Evolutionary conservation across 345 rosid species (phyloP), one percentile per base, ranked within the genome.

Genomic region (Arabidopsis arenosa): DNA sequence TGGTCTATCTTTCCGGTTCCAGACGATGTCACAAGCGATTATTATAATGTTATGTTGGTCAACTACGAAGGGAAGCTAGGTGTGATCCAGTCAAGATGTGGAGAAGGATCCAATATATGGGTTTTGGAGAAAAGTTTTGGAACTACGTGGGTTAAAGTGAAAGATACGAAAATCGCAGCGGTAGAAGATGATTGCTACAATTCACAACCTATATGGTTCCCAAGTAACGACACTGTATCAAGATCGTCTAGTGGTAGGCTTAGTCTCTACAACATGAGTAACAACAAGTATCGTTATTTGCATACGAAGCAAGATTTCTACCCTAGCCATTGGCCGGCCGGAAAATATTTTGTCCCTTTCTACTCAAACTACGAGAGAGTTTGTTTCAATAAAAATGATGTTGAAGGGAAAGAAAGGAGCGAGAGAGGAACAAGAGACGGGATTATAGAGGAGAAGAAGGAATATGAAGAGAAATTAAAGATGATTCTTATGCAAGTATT

Each of bases 1-100:
- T 75, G 73, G 79, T 67, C 73, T 39, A 6, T 5, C 33, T 58
- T 75, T 6, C 73, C 59, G 0, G 33, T 58, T 40, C 67, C 68
- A 0, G 13, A 48, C 6, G 36, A 40, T 4, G 2, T 36, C 6
- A 5, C 3, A 13, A 12, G 14, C 12, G 32, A 39, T 66, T 6
- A 35, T 23, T 23, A 23, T 23, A 23, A 23, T 23, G 26, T 23
- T 23, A 23, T 23, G 26, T 23, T 23, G 32, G 35, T 33, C 35
- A 33, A 5, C 35, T 33, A 33, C 35, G 35, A 33, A 33, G 35
- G 35, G 6, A 33, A 33, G 35, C 35, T 33, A 33, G 35, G 35
- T 33, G 35, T 33, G 35, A 33, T 33, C 35, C 35, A 37, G 8
- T 37, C 40, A 8, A 7, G 40, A 7, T 37, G 40, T 1, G 10